Base-by-base conservation (phyloP, 164 flowering plant genomes). In the Nelumbo lutea region DNA sequence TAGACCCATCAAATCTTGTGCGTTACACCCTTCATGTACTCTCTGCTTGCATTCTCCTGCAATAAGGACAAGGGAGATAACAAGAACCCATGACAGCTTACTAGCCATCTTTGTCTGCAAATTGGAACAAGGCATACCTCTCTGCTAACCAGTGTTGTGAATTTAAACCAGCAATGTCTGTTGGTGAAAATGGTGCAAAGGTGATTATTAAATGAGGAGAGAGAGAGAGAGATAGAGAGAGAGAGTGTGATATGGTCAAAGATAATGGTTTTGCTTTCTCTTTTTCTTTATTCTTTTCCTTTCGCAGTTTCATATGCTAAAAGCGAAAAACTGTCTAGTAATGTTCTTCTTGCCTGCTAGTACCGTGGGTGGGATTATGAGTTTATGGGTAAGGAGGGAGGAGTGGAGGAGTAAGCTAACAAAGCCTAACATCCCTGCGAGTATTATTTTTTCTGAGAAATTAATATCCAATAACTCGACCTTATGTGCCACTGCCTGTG, bases 1-100 rank as follows among this genome's bases (percentile, higher is more conserved):
- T 2, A 88, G 76, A 50, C 82, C 88, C 67, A 60, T 75, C 71
- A 80, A 72, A 75, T 88, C 90, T 65, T 68, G 52, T 45, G 70
- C 74, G 70, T 72, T 68, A 80, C 92, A 84, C 41, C 40, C 67
- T 73, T 69, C 70, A 10, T 27, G 42, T 38, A 39, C 41, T 57
- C 39, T 64, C 45, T 41, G 43, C 64, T 48, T 75, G 62, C 69
- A 56, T 65, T 75, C 75, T 63, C 61, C 79, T 40, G 52, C 62
- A 50, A 71, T 40, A 42, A 77, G 45, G 69, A 72, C 14, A 15
- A 68, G 65, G 61, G 73, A 10, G 51, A 76, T 48, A n/a, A 75
- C 66, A 74, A 73, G 43, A 39, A 77, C 6, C 75, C 68, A 71
- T 14, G 75, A 6, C 14, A 74, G 27, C 52, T 71, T 60, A 7